These are phyloP conservation scores for Pyricularia pennisetigena DNA, from an alignment of 2,329 filamentous ascomycete species.

Conservation along the genomic window DNA sequence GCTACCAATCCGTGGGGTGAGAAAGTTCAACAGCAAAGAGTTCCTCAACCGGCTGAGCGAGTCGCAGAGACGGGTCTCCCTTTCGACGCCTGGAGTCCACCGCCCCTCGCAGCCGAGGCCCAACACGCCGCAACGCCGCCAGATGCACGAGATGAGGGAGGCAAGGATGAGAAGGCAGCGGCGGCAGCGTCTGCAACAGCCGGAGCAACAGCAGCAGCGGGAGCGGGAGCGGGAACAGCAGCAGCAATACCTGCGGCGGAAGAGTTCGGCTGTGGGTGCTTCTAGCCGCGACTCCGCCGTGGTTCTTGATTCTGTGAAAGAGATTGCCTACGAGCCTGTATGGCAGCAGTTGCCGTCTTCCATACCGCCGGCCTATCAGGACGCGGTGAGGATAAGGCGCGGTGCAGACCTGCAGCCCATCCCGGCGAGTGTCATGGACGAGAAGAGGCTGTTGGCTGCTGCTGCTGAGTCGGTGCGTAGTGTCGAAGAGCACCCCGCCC, in stretches of 20 bases:
- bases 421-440: not conserved
- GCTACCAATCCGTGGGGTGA: constrained; percentile 4
- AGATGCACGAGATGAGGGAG: not conserved
- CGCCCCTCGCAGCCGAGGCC: not conserved
- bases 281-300: not conserved
- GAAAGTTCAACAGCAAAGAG: not conserved
- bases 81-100: not conserved
- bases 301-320: not conserved
- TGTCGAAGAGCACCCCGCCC: not conserved
- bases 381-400: not conserved
- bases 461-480: not conserved
- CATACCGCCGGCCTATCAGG: not conserved
- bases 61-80: not conserved
- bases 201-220: not conserved
- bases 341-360: not conserved
- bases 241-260: not conserved
- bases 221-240: not conserved
- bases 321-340: not conserved
- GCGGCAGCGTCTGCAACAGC: not conserved
- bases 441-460: not conserved
- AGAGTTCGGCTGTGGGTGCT: not conserved
- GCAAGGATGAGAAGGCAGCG: not conserved
- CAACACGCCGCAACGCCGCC: not conserved
- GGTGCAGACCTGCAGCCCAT: not conserved
- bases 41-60: not conserved